phyloP scores from a whole-genome alignment of 148 eudicot genomes.

The Diospyros kaki region DNA sequence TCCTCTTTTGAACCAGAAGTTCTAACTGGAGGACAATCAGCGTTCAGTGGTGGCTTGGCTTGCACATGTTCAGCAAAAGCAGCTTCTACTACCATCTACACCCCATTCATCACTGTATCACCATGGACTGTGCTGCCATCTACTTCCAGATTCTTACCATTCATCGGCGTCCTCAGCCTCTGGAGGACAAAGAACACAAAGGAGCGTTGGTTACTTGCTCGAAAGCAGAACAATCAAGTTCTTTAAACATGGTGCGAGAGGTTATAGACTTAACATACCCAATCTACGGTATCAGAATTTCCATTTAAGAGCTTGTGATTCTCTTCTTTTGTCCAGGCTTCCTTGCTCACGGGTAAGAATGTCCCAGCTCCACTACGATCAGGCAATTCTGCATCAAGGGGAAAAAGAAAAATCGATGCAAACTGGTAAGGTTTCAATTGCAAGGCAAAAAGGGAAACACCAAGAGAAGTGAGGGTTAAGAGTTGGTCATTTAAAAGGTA shows the following conservation, averaged over 20 bases:
- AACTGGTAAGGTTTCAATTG: background rate
- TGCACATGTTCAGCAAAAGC: background rate
- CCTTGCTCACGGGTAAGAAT: conserved; percentile 69
- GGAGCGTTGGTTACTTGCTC: background rate
- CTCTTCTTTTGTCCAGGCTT: conserved; percentile 71
- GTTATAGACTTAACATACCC: conserved; percentile 39
- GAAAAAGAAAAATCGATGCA: background rate
- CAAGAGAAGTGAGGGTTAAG: background rate
- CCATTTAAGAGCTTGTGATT: conserved; percentile 75
- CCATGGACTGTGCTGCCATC: conserved; percentile 50
- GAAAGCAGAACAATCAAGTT: background rate
- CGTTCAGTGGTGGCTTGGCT: background rate
- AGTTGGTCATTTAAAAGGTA: background rate
- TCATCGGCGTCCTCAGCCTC: conserved; percentile 77
- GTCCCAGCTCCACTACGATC: conserved; percentile 57
- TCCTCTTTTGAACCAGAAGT: background rate
- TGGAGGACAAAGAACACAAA: conserved; percentile 34
- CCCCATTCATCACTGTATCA: conserved; percentile 64
- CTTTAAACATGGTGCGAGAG: background rate
- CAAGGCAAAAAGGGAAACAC: background rate
- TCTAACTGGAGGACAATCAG: background rate
- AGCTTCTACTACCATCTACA: conserved; percentile 21
- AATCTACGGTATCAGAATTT: conserved; percentile 58
- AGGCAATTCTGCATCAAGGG: conserved; percentile 60
- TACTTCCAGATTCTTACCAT: conserved; percentile 61